Evolutionary conservation across 768 basidiomycete genomes (phyloP).

Genomic region (Boletus subcaerulescens): DNA sequence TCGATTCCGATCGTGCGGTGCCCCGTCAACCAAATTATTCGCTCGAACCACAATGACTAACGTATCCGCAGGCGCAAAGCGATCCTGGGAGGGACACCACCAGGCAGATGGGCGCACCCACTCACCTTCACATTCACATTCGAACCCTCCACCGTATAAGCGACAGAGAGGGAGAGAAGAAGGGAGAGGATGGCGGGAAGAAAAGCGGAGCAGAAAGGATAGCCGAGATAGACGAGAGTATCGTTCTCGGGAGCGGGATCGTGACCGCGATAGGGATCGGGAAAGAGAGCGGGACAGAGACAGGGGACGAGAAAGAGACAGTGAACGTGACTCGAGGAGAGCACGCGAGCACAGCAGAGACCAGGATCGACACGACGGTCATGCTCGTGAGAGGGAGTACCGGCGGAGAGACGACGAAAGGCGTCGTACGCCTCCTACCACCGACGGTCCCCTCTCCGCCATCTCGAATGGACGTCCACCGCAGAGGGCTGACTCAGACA

Average conservation of each 20-base stretch:
- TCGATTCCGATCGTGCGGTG: constrained; percentile 67
- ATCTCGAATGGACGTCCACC: constrained; percentile 23
- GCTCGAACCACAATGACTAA: constrained; percentile 62
- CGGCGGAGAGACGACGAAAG: constrained; percentile 33
- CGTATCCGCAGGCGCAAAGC: constrained; percentile 80
- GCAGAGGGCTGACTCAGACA: constrained; percentile 52
- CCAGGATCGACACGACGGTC: constrained; percentile 27
- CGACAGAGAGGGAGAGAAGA: constrained; percentile 54
- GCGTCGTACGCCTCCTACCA: constrained; percentile 16
- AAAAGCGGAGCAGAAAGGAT: constrained; percentile 37
- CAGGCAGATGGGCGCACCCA: constrained; percentile 28
- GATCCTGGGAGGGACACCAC: constrained; percentile 63
- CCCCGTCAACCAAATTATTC: constrained; percentile 61
- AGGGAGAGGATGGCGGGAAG: constrained; percentile 67
- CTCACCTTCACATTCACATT: constrained; percentile 12
- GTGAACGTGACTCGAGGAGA: constrained; percentile 38
- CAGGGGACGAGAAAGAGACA: constrained; percentile 35
- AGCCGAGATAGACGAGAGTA: constrained; percentile 35
- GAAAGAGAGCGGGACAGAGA: constrained; percentile 26
- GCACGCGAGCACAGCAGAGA: constrained; percentile 27
- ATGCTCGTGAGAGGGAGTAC: constrained; percentile 18
- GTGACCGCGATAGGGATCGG: constrained; percentile 32
- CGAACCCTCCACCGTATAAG: constrained; percentile 37
- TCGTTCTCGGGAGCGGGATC: constrained; percentile 37
- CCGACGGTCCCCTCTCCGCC: constrained; percentile 4